Conservation (phyloP, 2,329 filamentous ascomycete genomes). For the Ciborinia camelliae region DNA sequence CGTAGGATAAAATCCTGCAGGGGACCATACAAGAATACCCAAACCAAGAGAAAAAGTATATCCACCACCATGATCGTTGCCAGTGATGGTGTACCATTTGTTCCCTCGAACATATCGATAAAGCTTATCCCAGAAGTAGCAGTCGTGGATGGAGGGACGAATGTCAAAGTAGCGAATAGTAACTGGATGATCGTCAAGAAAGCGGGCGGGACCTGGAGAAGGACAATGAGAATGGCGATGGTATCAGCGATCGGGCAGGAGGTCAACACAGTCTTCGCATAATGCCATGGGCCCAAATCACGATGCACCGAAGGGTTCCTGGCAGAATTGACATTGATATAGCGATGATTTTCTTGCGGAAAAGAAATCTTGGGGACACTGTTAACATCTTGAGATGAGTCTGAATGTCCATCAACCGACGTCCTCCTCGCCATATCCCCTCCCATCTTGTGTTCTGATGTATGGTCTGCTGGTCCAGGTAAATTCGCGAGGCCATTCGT, state of each 20-base stretch:
- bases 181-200: conserved; percentile 86
- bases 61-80: conserved; percentile 84
- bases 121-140: conserved; percentile 69
- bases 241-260: conserved; percentile 92
- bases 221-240: conserved; percentile 91
- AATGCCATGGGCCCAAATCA: conserved; percentile 68
- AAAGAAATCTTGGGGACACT: conserved; percentile 41
- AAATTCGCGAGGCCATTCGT: conserved; percentile 38
- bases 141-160: conserved; percentile 79
- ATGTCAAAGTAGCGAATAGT: conserved; percentile 88
- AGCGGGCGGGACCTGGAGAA: conserved; percentile 87
- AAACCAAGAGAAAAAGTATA: conserved; percentile 75
- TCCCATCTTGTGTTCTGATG: conserved; percentile 35
- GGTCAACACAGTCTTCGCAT: conserved; percentile 81
- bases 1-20: conserved; percentile 86
- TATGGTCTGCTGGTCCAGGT: conserved; percentile 27
- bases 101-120: conserved; percentile 87
- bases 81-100: conserved; percentile 79
- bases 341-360: conserved; percentile 53
- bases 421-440: conserved; percentile 44
- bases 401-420: conserved; percentile 53
- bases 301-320: conserved; percentile 67
- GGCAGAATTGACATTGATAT: conserved; percentile 67
- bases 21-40: conserved; percentile 83
- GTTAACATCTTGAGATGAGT: conserved; percentile 52